Evolutionary conservation across 2,329 filamentous ascomycete genomes (phyloP).

Genomic region (Gnomoniopsis smithogilvyi): DNA sequence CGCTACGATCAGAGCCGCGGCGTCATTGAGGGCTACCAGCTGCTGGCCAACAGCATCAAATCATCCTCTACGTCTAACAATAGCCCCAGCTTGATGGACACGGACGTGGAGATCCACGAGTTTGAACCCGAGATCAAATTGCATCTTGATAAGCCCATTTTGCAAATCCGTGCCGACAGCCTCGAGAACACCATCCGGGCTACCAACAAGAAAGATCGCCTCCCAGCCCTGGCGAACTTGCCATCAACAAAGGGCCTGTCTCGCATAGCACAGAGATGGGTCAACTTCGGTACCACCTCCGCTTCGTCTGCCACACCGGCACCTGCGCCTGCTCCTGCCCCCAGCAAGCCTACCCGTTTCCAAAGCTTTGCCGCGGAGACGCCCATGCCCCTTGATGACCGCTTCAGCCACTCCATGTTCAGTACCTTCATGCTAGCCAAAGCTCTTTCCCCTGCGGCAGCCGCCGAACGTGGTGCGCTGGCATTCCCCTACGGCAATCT

Average conservation of each 20-base stretch:
- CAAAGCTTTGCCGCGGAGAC: slow-evolving; percentile 47
- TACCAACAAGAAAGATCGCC: slow-evolving; percentile 10
- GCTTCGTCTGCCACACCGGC: neutral
- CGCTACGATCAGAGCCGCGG: slow-evolving; percentile 71
- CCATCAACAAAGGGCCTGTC: neutral
- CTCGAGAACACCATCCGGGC: slow-evolving; percentile 21
- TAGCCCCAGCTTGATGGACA: slow-evolving; percentile 54
- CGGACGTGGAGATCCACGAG: slow-evolving; percentile 64
- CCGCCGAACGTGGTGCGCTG: slow-evolving; percentile 27
- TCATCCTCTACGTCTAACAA: slow-evolving; percentile 33
- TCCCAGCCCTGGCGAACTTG: neutral
- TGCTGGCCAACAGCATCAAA: slow-evolving; percentile 59
- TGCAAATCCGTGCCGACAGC: slow-evolving; percentile 47
- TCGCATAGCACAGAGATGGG: slow-evolving; percentile 1
- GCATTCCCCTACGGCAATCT: slow-evolving; percentile 49
- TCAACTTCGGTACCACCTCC: neutral
- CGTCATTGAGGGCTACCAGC: slow-evolving; percentile 75
- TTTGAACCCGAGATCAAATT: slow-evolving; percentile 70
- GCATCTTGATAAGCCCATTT: slow-evolving; percentile 69
- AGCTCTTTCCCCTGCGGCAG: slow-evolving; percentile 36
- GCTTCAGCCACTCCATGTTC: slow-evolving; percentile 48
- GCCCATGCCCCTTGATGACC: slow-evolving; percentile 48
- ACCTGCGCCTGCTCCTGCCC: neutral
- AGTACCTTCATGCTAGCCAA: slow-evolving; percentile 67
- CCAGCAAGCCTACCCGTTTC: neutral